Percentiles rank a stretch among this genome's conserved stretches.
phyloP scores from a whole-genome alignment of 352 stramenopile genomes.

The Blastocystis sp. region DNA sequence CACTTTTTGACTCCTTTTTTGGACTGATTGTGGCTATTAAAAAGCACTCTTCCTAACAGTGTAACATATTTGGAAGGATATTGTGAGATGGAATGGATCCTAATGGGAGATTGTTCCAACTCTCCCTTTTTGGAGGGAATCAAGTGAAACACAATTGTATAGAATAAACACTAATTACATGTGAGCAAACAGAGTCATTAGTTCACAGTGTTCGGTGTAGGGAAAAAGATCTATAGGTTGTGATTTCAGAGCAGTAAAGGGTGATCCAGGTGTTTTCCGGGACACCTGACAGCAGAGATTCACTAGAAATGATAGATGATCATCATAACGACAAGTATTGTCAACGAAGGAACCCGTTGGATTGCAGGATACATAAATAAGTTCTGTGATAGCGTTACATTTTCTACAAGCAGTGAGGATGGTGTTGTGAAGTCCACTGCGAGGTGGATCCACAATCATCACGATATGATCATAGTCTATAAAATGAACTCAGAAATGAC shows the following conservation, averaged over 20 bases:
- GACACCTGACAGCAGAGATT: conserved; percentile 86
- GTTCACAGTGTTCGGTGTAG: conserved; percentile 93
- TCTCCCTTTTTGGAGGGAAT: neutral
- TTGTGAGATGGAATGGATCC: neutral
- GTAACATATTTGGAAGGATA: neutral
- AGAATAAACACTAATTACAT: conserved; percentile 57
- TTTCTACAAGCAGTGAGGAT: conserved; percentile 81
- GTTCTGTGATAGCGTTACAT: conserved; percentile 79
- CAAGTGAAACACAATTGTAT: conserved; percentile 26
- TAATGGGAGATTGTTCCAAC: neutral
- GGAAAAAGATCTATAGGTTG: conserved; percentile 98
- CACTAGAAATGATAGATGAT: conserved; percentile 13
- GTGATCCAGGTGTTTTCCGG: conserved; percentile 80
- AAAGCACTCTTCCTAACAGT: neutral
- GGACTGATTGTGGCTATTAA: conserved; percentile 27
- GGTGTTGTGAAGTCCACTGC: conserved; percentile 87
- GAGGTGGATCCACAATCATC: conserved; percentile 92
- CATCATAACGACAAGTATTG: conserved; percentile 72
- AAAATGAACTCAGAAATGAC: neutral
- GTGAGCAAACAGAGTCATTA: conserved; percentile 94
- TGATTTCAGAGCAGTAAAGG: conserved; percentile 86
- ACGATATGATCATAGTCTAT: conserved; percentile 76
- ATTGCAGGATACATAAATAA: conserved; percentile 98
- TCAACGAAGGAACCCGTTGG: conserved; percentile 88
- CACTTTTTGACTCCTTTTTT: neutral